Base-by-base conservation (phyloP, 441 rosid species). In the Erodium texanum region DNA sequence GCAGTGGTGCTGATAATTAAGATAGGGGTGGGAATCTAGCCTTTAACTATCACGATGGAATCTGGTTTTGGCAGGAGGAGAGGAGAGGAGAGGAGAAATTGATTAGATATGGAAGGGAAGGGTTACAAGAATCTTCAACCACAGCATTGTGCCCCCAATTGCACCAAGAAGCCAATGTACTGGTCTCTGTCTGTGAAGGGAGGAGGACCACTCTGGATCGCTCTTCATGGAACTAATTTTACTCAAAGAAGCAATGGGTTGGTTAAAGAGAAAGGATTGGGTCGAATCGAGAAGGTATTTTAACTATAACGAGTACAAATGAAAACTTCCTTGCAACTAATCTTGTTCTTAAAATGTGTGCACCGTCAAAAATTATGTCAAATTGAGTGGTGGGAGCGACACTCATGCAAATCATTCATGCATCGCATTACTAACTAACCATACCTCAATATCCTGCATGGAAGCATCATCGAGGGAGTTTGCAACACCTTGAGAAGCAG, bases 371-470 rank as follows among this genome's bases (percentile, higher is more conserved):
- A 38, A 38, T 0, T 11, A 48, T n/a, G 16, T 59, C 32, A 59
- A 59, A 59, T 22, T 22, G 64, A 24, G 1, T 59, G 64, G 16
- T 59, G 32, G 14, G 64, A 24, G 64, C 29, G 23, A 23, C 11
- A 59, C 15, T 59, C 1, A 23, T 59, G 64, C 64, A 59, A 54
- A 6, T 23, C 15, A 59, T 23, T 59, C 64, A 59, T 24, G 23
- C n/a, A 59, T 4, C 64, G 62, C 50, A 12, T 20, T 66, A 19
- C 3, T 27, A 27, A 27, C 43, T 38, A 38, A 38, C 3, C 79
- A 69, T 81, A 87, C 98, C 96, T 87, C 93, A 68, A 67, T 77
- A 70, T 81, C 86, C 73, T 71, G 85, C 69, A 72, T 43, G 24
- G 87, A 71, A 78, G 82, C 74, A 73, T 81, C 93, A 81, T 82